Evolutionary conservation across 345 rosid species (phyloP).

Genomic region (Laguncularia racemosa): DNA sequence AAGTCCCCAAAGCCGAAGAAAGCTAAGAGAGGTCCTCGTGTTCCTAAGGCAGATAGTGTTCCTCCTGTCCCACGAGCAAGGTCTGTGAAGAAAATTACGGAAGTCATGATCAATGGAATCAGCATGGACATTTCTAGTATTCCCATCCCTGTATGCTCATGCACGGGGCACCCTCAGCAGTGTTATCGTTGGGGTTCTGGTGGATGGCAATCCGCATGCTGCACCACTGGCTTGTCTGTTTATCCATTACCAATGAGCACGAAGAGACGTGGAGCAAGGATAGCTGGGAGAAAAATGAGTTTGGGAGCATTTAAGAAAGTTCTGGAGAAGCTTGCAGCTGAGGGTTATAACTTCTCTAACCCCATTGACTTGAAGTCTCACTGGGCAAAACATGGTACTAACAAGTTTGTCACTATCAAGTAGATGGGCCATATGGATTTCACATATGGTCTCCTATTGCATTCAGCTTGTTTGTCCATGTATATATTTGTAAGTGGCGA

Average conservation of each 20-base stretch:
- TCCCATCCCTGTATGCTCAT: constrained; percentile 28
- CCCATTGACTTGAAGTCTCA: constrained; percentile 26
- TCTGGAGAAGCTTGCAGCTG: constrained; percentile 25
- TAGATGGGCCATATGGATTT: constrained; percentile 10
- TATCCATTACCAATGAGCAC: constrained; percentile 30
- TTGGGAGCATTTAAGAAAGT: constrained; percentile 27
- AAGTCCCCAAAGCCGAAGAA: constrained; percentile 20
- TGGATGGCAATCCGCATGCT: constrained; percentile 35
- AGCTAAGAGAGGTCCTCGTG: constrained; percentile 18
- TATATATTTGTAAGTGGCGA: constrained; percentile 8
- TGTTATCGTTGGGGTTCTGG: constrained; percentile 35
- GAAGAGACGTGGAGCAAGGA: constrained; percentile 26
- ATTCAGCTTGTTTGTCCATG: constrained; percentile 9
- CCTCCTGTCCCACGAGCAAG: constrained; percentile 16
- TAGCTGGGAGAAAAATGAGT: constrained; percentile 35
- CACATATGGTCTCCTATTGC: neutral
- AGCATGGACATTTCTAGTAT: constrained; percentile 23
- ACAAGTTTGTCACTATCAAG: constrained; percentile 33
- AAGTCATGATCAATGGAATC: constrained; percentile 24
- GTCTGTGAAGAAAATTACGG: constrained; percentile 13
- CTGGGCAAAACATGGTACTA: constrained; percentile 36
- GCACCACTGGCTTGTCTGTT: constrained; percentile 20
- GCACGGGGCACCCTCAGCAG: constrained; percentile 27
- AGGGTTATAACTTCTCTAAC: constrained; percentile 24
- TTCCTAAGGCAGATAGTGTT: constrained; percentile 10